phyloP scores from a whole-genome alignment of 1,284 basidiomycete species.

The Ceratobasidium theobromae region DNA sequence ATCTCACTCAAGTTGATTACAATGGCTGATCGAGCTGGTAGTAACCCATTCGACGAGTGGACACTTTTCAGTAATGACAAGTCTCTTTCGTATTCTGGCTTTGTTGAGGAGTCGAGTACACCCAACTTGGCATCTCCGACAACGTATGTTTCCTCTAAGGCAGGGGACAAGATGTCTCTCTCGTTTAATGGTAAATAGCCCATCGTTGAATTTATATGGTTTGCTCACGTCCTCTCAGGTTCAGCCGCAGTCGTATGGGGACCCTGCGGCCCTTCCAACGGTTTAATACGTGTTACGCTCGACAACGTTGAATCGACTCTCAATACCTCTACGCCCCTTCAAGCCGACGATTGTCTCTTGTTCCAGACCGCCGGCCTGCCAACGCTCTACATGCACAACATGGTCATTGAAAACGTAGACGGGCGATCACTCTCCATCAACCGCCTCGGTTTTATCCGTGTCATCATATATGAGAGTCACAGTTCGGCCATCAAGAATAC shows the following conservation, averaged over 20 bases:
- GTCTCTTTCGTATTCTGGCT: background rate
- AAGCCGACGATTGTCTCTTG: conserved; percentile 7
- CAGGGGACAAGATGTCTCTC: background rate
- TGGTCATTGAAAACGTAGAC: background rate
- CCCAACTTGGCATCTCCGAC: background rate
- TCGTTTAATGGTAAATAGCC: background rate
- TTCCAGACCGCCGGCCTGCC: background rate
- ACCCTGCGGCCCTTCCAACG: conserved; percentile 1
- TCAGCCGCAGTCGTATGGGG: conserved; percentile 1
- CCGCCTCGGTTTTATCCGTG: background rate
- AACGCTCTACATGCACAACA: background rate
- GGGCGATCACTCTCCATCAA: background rate
- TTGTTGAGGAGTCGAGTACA: background rate
- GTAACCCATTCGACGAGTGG: background rate
- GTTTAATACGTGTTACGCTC: background rate
- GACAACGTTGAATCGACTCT: background rate
- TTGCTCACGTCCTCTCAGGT: too few relatives aligned
- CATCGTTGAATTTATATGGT: too few relatives aligned
- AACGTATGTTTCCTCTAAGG: conserved; percentile 6
- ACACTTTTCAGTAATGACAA: conserved; percentile 2
- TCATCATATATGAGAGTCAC: too few relatives aligned
- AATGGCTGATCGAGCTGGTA: background rate
- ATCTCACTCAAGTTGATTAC: background rate
- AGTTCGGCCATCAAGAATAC: background rate
- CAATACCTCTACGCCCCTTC: conserved; percentile 7